Evolutionary conservation across 371 early-diverging fungal genomes (phyloP), one percentile per base, ranked within the genome.

Genomic region (Lichtheimia corymbifera): DNA sequence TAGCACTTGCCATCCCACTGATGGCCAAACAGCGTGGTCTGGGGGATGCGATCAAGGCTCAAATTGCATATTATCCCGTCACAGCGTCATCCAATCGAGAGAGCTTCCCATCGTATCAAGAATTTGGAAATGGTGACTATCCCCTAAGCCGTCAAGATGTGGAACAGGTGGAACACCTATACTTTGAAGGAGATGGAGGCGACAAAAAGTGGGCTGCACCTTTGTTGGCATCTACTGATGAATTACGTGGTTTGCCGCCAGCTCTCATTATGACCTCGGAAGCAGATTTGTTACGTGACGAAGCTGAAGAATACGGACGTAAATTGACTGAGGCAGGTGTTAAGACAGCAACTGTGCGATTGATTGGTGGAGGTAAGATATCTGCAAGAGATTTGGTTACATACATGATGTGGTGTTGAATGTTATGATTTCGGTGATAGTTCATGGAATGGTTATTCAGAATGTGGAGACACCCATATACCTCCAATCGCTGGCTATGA

Each of bases 211-310:
- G 24, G 13, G 30, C 55, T 6, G 54, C 59, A 4, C 72, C 74
- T 4, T 58, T 67, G 44, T 20, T 55, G 7, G 64, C 70, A 3
- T 45, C 71, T 17, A 17, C n/a, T n/a, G 73, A 78, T 13, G 58
- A 65, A 2, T 58, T 78, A 15, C 22, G 64, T 50, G 71, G 62
- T 12, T 53, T 78, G 5, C 73, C 78, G 1, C 71, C 71, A 4
- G 69, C 75, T 35, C 49, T 78, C 9, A 47, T 75, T 0, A 58
- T 78, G 9, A 71, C 66, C 1, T 69, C 72, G 9, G 73, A 75
- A 41, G 63, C 47, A 11, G 76, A 78, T 63, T 63, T 71, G 2
- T 53, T 78, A 45, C 65, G 76, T 56, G 67, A 67, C 40, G 74
- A 78, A 40, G 76, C 68, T 22, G 79, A 78, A 49, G 58, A 41